Evolutionary conservation across 2,329 filamentous ascomycete species (phyloP), one percentile per base, ranked within the genome.

Genomic region (Diaporthe sp.): DNA sequence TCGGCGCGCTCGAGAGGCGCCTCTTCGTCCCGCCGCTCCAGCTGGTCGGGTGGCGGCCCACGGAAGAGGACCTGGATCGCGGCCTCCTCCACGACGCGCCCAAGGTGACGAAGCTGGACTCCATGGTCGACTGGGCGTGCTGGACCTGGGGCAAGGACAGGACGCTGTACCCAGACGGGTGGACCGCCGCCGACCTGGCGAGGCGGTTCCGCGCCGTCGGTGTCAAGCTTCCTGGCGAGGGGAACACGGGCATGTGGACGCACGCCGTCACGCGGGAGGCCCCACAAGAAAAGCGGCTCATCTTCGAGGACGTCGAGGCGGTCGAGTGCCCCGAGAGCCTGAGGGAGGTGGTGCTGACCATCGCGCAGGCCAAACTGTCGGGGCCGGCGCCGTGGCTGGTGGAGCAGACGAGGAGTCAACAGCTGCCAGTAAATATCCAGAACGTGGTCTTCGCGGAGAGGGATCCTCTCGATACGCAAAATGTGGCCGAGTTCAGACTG

Each of bases 81-180:
- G 69, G 70, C 2, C 69, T 70, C 22, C 79, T 83, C 3, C 74
- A 73, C 37, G 89, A 93, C 79, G 96, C 96, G 1, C 90, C 91
- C 1, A 98, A 98, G 81, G 90, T 98, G 76, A 90, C 84, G 1
- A 89, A 92, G 73, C 84, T 87, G 8, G 91, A 96, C 79, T 85
- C 87, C 2, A 89, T 91, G 75, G 84, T 98, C 10, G 84, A 92
- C 76, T 95, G 93, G 88, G 59, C 58, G n/a, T 22, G 65, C 51
- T 31, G 31, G 34, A 12, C 34, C 46, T 77, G 76, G 76, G 76
- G 46, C 17, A 34, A 19, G 15, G 74, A 74, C 42, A 15, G 51
- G 28, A 19, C 3, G 3, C 31, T 73, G 46, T 73, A 70, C 65
- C 68, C 73, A 10, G 67, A 80, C 4, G 70, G 58, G 3, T 91